Conservation (phyloP, 2,329 filamentous ascomycete genomes). For the Blumeria graminis region DNA sequence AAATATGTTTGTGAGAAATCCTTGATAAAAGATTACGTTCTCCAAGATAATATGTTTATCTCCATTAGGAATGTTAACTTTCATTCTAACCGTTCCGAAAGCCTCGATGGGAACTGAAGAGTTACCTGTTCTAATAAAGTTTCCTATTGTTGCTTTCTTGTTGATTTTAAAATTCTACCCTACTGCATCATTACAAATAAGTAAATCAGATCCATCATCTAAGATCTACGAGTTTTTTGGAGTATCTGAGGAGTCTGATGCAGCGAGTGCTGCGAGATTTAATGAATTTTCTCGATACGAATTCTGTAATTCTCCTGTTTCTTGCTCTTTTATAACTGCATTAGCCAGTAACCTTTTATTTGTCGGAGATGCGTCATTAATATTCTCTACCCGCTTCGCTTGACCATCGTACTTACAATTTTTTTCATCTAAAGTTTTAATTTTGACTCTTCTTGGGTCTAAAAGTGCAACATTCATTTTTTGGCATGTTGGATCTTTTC, state of each 20-base stretch:
- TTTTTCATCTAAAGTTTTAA: constrained; percentile 1
- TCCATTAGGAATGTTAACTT: background rate
- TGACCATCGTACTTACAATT: background rate
- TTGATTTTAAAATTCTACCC: background rate
- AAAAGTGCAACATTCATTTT: background rate
- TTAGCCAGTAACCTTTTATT: background rate
- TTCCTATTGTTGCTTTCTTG: background rate
- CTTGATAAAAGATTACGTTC: background rate
- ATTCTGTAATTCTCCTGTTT: background rate
- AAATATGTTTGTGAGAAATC: background rate
- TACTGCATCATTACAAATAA: background rate
- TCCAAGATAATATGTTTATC: background rate
- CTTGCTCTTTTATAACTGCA: background rate
- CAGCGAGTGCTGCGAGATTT: background rate
- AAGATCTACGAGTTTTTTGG: background rate
- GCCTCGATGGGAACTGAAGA: background rate
- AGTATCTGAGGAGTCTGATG: background rate
- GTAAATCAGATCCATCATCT: background rate
- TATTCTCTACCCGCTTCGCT: background rate
- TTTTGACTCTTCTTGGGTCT: background rate
- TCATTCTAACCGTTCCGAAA: background rate
- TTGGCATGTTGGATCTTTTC: background rate
- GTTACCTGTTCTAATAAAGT: background rate
- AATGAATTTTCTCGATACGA: background rate
- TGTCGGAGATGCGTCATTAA: background rate